Evolutionary conservation across 1,284 basidiomycete species (phyloP), one percentile per base, ranked within the genome.

Genomic region (Ustilago tritici): DNA sequence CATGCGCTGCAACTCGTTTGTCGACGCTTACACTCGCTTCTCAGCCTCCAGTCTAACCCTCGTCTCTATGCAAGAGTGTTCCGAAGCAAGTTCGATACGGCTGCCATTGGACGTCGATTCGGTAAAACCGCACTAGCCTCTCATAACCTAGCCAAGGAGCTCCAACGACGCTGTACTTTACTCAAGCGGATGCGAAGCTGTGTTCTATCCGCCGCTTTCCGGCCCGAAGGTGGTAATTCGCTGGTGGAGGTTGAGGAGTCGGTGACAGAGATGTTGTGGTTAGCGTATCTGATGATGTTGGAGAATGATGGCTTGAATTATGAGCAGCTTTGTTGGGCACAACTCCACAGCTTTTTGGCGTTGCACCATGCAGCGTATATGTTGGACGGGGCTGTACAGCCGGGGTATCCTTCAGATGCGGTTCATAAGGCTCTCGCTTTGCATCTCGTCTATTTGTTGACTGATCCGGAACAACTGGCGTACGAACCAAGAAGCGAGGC

Each of bases 361-460:
- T 35, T 83, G 11, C 75, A 79, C 52, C 78, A 87, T 71, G 78
- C 86, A 50, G 69, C 84, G 23, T 84, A 86, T 50, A 81, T 87
- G 76, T 78, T 88, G 35, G 76, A 87, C 11, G 75, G 83, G 11
- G 80, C 85, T 5, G 80, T 87, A 0, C 70, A 81, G 43, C 83
- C 87, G 12, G 87, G 85, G 0, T 88, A 87, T 60, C 88, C 88
- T 7, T 82, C 84, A 14, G 86, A 87, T 52, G 84, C 82, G 10
- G 75, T 82, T 10, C 83, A 82, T 12, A 83, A 87, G 60, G 81
- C 88, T 10, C 79, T 89, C n/a, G 85, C 86, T 28, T 84, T 88
- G 76, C 88, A 88, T 86, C 84, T 88, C 34, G 78, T 82, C 9
- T 88, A 88, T 86, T 67, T 89, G 23, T 65, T 88, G 11, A 82